These are phyloP conservation scores for Fusarium citri DNA, from an alignment of 2,329 filamentous ascomycete genomes.

Conservation along the genomic window DNA sequence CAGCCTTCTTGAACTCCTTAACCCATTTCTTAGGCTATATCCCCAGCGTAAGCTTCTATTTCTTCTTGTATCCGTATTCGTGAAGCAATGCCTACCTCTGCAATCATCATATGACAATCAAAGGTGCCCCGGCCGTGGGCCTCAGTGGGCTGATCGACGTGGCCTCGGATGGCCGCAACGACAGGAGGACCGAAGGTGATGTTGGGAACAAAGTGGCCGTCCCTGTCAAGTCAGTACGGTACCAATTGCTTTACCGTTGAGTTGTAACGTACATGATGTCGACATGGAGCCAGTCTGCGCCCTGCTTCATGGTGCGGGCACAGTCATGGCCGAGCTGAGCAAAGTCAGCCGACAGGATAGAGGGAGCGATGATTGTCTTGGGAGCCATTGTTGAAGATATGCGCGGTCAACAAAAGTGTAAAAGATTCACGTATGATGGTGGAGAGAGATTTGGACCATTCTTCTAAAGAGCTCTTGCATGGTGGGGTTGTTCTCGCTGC, in stretches of 20 bases:
- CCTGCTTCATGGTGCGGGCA: conserved; percentile 83
- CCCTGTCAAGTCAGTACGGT: conserved; percentile 66
- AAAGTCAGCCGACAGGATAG: conserved; percentile 98
- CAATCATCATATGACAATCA: conserved; percentile 99
- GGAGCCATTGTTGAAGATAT: conserved; percentile 75
- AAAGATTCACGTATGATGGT: conserved; percentile 30
- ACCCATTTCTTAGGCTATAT: conserved; percentile 96
- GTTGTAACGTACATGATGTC: conserved; percentile 77
- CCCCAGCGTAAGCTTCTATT: conserved; percentile 22
- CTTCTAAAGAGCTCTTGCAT: conserved; percentile 9
- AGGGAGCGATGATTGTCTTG: conserved; percentile 93
- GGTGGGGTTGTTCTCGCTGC: conserved; percentile 30
- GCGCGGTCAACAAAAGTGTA: conserved; percentile 7
- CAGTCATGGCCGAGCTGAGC: conserved; percentile 88
- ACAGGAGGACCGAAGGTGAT: conserved; percentile 97
- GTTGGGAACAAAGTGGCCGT: conserved; percentile 98
- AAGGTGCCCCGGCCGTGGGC: conserved; percentile 88
- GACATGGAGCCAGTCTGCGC: conserved; percentile 93
- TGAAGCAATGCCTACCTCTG: conserved; percentile 73
- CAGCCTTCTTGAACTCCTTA: conserved; percentile 90
- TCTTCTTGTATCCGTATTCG: not conserved
- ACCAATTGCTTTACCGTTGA: not conserved
- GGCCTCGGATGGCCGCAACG: conserved; percentile 89
- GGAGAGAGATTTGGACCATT: conserved; percentile 32
- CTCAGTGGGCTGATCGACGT: conserved; percentile 80